phyloP scores from a whole-genome alignment of 495 filamentous ascomycete species.

The Trichocladium uniseriatum region DNA sequence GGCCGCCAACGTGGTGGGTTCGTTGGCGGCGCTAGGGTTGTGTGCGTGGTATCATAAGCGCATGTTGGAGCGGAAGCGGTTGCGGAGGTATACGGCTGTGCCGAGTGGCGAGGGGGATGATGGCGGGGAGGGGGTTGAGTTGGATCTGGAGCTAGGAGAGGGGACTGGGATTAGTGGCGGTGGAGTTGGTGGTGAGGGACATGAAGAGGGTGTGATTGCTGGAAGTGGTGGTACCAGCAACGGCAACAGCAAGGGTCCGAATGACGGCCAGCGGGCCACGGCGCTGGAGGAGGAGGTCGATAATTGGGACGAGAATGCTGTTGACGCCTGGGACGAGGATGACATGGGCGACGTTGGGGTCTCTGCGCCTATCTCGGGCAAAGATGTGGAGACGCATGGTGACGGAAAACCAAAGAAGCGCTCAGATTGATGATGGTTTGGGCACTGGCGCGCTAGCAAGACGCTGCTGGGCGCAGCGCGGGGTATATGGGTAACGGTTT shows the following conservation, averaged over 20 bases:
- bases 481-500: slow-evolving; percentile 11
- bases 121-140: slow-evolving; percentile 42
- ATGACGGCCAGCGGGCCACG: neutral
- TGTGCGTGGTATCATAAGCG: slow-evolving; percentile 88
- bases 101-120: slow-evolving; percentile 35
- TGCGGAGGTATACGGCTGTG: slow-evolving; percentile 60
- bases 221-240: neutral
- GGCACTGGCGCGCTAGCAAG: neutral
- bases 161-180: slow-evolving; percentile 36
- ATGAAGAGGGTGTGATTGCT: slow-evolving; percentile 31
- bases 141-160: slow-evolving; percentile 50
- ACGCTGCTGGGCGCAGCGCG: neutral
- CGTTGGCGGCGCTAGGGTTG: slow-evolving; percentile 55
- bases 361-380: slow-evolving; percentile 3
- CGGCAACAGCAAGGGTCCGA: no score
- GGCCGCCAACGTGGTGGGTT: slow-evolving; percentile 78
- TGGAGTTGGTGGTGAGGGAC: slow-evolving; percentile 13
- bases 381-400: slow-evolving; percentile 15
- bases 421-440: slow-evolving; percentile 22
- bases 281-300: slow-evolving; percentile 66
- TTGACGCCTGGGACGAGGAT: slow-evolving; percentile 64
- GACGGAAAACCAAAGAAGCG: slow-evolving; percentile 28
- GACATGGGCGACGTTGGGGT: slow-evolving; percentile 37
- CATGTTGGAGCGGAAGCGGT: slow-evolving; percentile 84
- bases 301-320: slow-evolving; percentile 75